Conservation (phyloP, 208 protist species). For the Wallacemonas sp. region DNA sequence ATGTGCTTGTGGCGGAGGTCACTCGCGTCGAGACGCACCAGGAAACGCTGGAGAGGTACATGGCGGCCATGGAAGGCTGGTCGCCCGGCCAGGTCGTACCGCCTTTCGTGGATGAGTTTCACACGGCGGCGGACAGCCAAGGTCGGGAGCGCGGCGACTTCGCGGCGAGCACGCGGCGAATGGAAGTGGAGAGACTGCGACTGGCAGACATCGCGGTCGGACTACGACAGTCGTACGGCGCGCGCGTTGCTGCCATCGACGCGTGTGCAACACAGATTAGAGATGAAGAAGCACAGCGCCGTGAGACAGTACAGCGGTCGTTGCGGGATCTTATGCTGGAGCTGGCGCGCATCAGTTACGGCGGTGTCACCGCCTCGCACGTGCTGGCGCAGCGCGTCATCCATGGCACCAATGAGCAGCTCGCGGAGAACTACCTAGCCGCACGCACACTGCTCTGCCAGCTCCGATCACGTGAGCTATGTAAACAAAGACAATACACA, state of each 20-base stretch:
- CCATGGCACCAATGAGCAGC: conserved; percentile 64
- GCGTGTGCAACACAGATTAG: conserved; percentile 33
- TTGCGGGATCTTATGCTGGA: conserved; percentile 59
- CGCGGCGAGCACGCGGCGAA: conserved; percentile 26
- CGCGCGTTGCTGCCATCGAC: conserved; percentile 36
- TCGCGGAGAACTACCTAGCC: conserved; percentile 51
- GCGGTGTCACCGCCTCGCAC: conserved; percentile 67
- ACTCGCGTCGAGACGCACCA: conserved; percentile 35
- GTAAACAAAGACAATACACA: conserved; percentile 60
- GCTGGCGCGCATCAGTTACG: conserved; percentile 71
- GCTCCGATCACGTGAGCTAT: conserved; percentile 65
- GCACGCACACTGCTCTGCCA: conserved; percentile 52
- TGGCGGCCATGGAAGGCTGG: conserved; percentile 6
- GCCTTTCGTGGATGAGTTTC: conserved; percentile 31
- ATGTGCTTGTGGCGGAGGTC: conserved; percentile 35
- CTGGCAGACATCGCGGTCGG: conserved; percentile 38
- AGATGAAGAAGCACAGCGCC: conserved; percentile 43
- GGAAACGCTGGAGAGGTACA: conserved; percentile 26
- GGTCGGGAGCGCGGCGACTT: conserved; percentile 10
- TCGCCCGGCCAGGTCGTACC: conserved; percentile 27
- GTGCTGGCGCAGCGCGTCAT: conserved; percentile 80
- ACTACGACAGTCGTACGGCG: conserved; percentile 25
- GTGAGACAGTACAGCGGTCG: conserved; percentile 28
- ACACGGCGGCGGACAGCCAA: conserved; percentile 24
- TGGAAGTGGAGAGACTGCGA: conserved; percentile 54